Base-by-base conservation (phyloP, 805 yeast species). In the Lachancea quebecensis region DNA sequence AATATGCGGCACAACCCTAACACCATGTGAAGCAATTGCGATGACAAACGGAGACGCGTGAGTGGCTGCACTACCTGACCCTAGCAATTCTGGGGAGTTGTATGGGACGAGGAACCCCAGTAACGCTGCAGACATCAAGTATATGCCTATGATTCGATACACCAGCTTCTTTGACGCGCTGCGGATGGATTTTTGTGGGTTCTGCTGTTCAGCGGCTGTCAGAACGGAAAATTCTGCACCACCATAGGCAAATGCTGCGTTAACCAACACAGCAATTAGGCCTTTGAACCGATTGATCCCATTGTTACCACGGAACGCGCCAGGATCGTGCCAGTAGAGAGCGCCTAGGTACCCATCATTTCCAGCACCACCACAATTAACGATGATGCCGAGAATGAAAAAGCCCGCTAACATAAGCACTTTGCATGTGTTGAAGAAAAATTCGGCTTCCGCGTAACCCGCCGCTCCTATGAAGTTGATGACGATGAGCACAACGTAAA, bases 21-120 rank as follows among this genome's bases (percentile, higher is more conserved):
- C 78, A 55, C 83, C 82, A 34, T 76, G 84, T 45, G 71, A 68
- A 29, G 71, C 61, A 44, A 79, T 69, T 29, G 86, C 84, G 59
- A 82, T 72, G 46, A 81, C 85, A 54, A 76, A 81, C 27, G 88
- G 87, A 14, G 88, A 82, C 1, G 83, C 79, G 29, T 75, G 64
- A 38, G 76, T 69, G 48, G 71, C 77, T 36, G 67, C 63, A 41
- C 63, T 53, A 17, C 64, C 54, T 3, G 69, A 55, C 25, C 81
- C 80, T 55, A 67, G 64, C 41, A 74, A 62, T 57, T 70, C 60
- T 33, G 67, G 55, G 16, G 69, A 60, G 53, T 73, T 58, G 55
- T 64, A 77, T 10, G 84, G 82, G 41, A 80, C 84, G 58, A 73
- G 67, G 51, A 70, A 71, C 41, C 82, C 79, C 49, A 71, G 66